Percentiles rank a stretch among this genome's conserved stretches.
Conservation (phyloP, 2,329 filamentous ascomycete species). For the Chaetoscypha palmicola region DNA sequence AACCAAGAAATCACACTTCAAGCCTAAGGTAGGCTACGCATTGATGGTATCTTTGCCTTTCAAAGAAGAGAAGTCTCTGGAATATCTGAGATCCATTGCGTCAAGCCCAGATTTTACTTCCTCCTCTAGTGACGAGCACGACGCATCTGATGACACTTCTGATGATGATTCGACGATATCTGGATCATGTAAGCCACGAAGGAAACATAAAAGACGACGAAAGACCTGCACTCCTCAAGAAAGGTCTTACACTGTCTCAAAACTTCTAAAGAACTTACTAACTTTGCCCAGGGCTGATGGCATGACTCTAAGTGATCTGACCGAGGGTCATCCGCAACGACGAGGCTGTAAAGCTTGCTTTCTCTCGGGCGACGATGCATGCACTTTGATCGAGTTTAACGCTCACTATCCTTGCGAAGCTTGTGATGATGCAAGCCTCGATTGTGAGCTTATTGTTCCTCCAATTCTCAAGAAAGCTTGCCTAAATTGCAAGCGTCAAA, state of each 20-base stretch:
- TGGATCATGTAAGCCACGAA: constrained; percentile 4
- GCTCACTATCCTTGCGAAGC: constrained; percentile 22
- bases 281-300: constrained; percentile 19
- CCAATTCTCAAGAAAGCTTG: constrained; percentile 21
- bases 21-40: constrained; percentile 10
- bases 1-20: not conserved
- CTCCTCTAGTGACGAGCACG: constrained; percentile 1
- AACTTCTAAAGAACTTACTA: constrained; percentile 1
- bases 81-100: constrained; percentile 17
- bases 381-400: constrained; percentile 20
- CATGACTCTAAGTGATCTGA: constrained; percentile 16
- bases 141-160: constrained; percentile 5
- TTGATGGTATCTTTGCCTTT: constrained; percentile 16
- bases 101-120: constrained; percentile 1
- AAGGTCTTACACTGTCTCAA: not conserved
- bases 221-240: not conserved
- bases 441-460: constrained; percentile 22
- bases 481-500: constrained; percentile 18
- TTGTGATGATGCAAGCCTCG: constrained; percentile 19
- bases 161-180: too few species aligned
- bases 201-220: constrained; percentile 1
- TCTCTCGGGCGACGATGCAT: constrained; percentile 18
- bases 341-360: constrained; percentile 27
- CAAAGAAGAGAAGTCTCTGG: constrained; percentile 4
- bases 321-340: constrained; percentile 19